Evolutionary conservation across 805 yeast genomes (phyloP).

Genomic region (Candida nanaspora): DNA sequence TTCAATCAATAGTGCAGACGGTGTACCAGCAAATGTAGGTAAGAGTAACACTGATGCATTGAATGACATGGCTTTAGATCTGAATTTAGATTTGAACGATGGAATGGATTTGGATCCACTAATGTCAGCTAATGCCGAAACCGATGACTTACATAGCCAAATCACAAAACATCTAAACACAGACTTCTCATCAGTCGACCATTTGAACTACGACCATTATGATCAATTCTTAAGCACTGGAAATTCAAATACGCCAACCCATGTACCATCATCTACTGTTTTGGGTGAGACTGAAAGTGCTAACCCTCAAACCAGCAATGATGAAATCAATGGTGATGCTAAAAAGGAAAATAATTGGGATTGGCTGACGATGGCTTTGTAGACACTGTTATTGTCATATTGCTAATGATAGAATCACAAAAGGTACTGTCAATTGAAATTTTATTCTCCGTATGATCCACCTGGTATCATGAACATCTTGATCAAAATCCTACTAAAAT

Average conservation of each 20-base stretch:
- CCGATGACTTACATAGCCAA: background rate
- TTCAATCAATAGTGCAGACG: background rate
- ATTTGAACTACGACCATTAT: conserved; percentile 14
- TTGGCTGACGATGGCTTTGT: conserved; percentile 39
- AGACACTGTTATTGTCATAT: no score
- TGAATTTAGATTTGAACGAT: background rate
- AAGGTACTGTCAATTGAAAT: no score
- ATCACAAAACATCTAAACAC: background rate
- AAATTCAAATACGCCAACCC: conserved; percentile 4
- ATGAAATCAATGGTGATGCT: conserved; percentile 4
- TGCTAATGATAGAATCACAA: no score
- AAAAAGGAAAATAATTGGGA: conserved; percentile 30
- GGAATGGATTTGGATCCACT: conserved; percentile 1
- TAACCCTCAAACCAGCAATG: conserved; percentile 3
- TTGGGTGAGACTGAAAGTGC: conserved; percentile 1
- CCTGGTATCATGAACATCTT: no score
- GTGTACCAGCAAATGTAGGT: no score
- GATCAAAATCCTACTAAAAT: no score
- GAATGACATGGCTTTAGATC: background rate
- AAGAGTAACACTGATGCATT: background rate
- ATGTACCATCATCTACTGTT: conserved; percentile 1
- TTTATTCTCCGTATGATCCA: no score
- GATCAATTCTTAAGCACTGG: conserved; percentile 13
- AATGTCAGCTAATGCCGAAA: background rate
- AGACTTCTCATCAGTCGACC: background rate